These are phyloP conservation scores for Cetradonia linearis DNA, from an alignment of 495 filamentous ascomycete species.

Conservation along the genomic window DNA sequence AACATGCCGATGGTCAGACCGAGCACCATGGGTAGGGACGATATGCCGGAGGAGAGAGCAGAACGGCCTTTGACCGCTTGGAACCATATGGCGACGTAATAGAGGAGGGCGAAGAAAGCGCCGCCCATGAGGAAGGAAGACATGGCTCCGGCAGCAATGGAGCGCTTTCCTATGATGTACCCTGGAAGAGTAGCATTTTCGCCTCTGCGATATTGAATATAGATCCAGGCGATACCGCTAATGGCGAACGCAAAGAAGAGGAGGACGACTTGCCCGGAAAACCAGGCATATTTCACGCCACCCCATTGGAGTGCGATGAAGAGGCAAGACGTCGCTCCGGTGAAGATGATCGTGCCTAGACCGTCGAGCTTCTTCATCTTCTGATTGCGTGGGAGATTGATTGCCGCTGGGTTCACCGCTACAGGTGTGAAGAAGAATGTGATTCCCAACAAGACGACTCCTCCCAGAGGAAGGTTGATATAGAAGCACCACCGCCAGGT, in stretches of 20 bases:
- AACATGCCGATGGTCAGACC: too few relatives aligned
- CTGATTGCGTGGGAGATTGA: conserved; percentile 26
- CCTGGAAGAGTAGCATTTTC: conserved; percentile 45
- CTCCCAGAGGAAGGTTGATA: conserved; percentile 49
- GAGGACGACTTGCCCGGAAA: conserved; percentile 43
- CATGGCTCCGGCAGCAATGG: too few relatives aligned
- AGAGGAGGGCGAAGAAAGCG: too few relatives aligned
- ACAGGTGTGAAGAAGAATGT: neutral
- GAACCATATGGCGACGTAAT: too few relatives aligned
- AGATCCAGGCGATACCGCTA: conserved; percentile 42
- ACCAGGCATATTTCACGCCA: conserved; percentile 46
- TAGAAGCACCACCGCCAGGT: conserved; percentile 37
- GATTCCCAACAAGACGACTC: conserved; percentile 20
- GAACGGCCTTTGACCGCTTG: too few relatives aligned
- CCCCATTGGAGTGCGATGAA: conserved; percentile 55
- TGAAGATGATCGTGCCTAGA: conserved; percentile 39
- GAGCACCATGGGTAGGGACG: too few relatives aligned
- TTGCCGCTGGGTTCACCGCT: neutral
- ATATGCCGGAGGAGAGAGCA: too few relatives aligned
- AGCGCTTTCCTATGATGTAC: neutral
- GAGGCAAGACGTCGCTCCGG: conserved; percentile 43
- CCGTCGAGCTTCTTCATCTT: conserved; percentile 43
- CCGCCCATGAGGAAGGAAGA: too few relatives aligned
- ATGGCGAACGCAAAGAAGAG: conserved; percentile 51
- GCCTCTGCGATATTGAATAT: conserved; percentile 48